Evolutionary conservation across 1,284 basidiomycete species (phyloP).

Genomic region (Filobasidium uniguttulatum): DNA sequence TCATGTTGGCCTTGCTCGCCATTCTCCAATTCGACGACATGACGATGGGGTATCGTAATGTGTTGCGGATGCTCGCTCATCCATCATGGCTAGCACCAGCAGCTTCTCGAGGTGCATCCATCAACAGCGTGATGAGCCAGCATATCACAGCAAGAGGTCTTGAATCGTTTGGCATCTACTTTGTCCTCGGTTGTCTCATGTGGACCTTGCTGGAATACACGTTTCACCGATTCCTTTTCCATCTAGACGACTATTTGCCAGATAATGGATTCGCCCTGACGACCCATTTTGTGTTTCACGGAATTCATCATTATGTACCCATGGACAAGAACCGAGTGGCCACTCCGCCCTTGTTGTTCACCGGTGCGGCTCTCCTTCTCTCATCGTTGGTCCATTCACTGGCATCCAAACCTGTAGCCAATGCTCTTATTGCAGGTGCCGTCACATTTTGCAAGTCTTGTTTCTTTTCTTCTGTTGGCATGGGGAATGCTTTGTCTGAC

Average conservation of each 20-base stretch:
- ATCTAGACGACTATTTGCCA: constrained; percentile 80
- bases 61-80: constrained; percentile 21
- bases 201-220: constrained; percentile 94
- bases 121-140: constrained; percentile 19
- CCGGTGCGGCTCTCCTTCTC: constrained; percentile 67
- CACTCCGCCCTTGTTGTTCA: constrained; percentile 88
- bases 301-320: constrained; percentile 93
- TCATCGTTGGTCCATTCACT: constrained; percentile 69
- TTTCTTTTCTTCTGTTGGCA: no score
- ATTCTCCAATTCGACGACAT: constrained; percentile 59
- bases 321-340: constrained; percentile 95
- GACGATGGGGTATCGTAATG: constrained; percentile 22
- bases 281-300: constrained; percentile 87
- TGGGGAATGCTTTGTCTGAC: not conserved
- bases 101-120: constrained; percentile 7
- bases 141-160: constrained; percentile 16
- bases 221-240: constrained; percentile 97
- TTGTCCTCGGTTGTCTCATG: constrained; percentile 67
- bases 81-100: constrained; percentile 8
- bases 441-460: constrained; percentile 70
- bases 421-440: constrained; percentile 81
- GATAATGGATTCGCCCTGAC: constrained; percentile 67
- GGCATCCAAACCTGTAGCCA: constrained; percentile 75
- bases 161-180: constrained; percentile 44
- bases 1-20: constrained; percentile 67